Conservation (phyloP, 768 basidiomycete species). For the Boletus fagicola region DNA sequence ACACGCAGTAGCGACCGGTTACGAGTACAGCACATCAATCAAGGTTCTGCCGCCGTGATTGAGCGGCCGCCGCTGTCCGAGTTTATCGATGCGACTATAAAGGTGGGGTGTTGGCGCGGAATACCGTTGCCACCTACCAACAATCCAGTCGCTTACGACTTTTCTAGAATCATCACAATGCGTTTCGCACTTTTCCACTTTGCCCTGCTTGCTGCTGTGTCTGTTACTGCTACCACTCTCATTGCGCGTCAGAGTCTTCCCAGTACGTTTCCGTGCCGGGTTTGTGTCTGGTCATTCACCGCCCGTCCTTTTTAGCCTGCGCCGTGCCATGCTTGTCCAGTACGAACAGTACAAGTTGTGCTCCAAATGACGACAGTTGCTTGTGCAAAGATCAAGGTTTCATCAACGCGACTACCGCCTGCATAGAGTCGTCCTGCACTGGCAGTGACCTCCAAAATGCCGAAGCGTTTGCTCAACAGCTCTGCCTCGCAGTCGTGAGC, state of each 20-base stretch:
- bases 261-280: conserved; percentile 16
- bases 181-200: conserved; percentile 15
- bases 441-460: conserved; percentile 47
- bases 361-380: conserved; percentile 50
- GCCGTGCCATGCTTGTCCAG: conserved; percentile 45
- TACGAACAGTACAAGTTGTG: conserved; percentile 47
- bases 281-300: neutral
- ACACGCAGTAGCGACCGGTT: neutral
- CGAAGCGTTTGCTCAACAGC: conserved; percentile 36
- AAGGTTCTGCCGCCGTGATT: no score
- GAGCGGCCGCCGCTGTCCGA: neutral
- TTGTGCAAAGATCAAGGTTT: conserved; percentile 53
- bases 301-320: conserved; percentile 42
- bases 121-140: no score
- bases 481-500: conserved; percentile 53
- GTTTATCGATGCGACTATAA: neutral
- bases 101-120: neutral
- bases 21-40: neutral
- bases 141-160: neutral
- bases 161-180: conserved; percentile 12
- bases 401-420: conserved; percentile 43
- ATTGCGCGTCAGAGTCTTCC: conserved; percentile 22
- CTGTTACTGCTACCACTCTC: conserved; percentile 20
- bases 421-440: conserved; percentile 48
- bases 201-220: conserved; percentile 13